Conservation (phyloP, 169 alveolate species). For the Cyclospora cayetanensis region DNA sequence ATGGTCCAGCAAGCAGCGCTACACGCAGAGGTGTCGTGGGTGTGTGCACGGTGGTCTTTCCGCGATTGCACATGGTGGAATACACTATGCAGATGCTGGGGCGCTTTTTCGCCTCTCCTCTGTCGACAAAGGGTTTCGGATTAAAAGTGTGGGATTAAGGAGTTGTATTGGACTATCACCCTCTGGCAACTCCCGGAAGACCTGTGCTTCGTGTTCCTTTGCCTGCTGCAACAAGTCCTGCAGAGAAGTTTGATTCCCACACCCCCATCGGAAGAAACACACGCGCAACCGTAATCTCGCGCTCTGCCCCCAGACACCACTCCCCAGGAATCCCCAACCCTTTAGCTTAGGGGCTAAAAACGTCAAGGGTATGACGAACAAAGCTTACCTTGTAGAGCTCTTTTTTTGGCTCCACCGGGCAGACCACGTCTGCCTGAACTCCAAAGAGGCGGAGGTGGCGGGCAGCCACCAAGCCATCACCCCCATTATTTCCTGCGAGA, state of each 20-base stretch:
- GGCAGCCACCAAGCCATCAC: slow-evolving; percentile 88
- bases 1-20: too few relatives aligned
- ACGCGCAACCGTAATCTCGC: neutral
- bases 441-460: slow-evolving; percentile 83
- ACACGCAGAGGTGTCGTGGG: too few relatives aligned
- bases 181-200: neutral
- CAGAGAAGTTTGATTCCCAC: too few relatives aligned
- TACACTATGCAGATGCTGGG: too few relatives aligned
- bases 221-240: slow-evolving; percentile 14
- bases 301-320: neutral
- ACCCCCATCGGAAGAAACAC: neutral
- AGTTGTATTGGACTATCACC: neutral
- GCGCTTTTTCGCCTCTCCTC: too few relatives aligned
- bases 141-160: neutral
- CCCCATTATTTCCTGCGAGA: slow-evolving; percentile 81
- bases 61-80: too few relatives aligned
- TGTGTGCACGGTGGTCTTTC: too few relatives aligned
- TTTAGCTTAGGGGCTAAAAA: neutral
- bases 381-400: slow-evolving; percentile 63
- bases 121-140: neutral
- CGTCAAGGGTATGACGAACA: neutral
- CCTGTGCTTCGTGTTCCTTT: neutral
- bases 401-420: slow-evolving; percentile 79
- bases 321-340: neutral
- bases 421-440: slow-evolving; percentile 72